Evolutionary conservation across 495 filamentous ascomycete genomes (phyloP).

Genomic region (Pseudoneurospora amorphoporcata): DNA sequence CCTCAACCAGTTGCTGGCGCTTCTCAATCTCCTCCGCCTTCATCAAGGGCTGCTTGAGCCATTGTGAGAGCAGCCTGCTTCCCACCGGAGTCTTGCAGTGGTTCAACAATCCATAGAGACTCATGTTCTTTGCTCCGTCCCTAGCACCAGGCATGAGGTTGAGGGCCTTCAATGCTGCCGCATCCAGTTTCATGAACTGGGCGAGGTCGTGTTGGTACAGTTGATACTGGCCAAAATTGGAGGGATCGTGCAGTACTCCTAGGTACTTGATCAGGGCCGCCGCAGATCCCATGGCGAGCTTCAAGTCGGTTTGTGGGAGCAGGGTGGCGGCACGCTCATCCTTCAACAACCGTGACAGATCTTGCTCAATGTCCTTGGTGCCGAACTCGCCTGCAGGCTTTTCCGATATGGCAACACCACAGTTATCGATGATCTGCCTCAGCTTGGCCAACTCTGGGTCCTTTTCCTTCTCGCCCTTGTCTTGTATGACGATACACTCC

Average conservation of each 20-base stretch:
- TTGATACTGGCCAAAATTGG: slow-evolving; percentile 94
- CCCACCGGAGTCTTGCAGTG: slow-evolving; percentile 96
- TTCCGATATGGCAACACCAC: slow-evolving; percentile 81
- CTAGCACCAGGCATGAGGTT: slow-evolving; percentile 95
- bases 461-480: slow-evolving; percentile 58
- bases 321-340: slow-evolving; percentile 70
- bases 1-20: slow-evolving; percentile 88
- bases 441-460: slow-evolving; percentile 88
- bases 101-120: slow-evolving; percentile 84
- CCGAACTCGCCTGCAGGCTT: slow-evolving; percentile 68
- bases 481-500: slow-evolving; percentile 76
- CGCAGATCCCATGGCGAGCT: slow-evolving; percentile 93
- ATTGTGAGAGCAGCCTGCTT: slow-evolving; percentile 83
- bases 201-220: slow-evolving; percentile 95
- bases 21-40: slow-evolving; percentile 79
- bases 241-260: slow-evolving; percentile 77
- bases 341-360: slow-evolving; percentile 73
- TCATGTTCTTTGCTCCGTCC: slow-evolving; percentile 97
- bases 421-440: slow-evolving; percentile 77
- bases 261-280: slow-evolving; percentile 93
- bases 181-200: slow-evolving; percentile 98
- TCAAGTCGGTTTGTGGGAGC: slow-evolving; percentile 85
- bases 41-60: slow-evolving; percentile 98
- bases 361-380: slow-evolving; percentile 90
- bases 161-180: slow-evolving; percentile 83